phyloP scores from a whole-genome alignment of 306 rosid species.

The Castanea mollissima region DNA sequence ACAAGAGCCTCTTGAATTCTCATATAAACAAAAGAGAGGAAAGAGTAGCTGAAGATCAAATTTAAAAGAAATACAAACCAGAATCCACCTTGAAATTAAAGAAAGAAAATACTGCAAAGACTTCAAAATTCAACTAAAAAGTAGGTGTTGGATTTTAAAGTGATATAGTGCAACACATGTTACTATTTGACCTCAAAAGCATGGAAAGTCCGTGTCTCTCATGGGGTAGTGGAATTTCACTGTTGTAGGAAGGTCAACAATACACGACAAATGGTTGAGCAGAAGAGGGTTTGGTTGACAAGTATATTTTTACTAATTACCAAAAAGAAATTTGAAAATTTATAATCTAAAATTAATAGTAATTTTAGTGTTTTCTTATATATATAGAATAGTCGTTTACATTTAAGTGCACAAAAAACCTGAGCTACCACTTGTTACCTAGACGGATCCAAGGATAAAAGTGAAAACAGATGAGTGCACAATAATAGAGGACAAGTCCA shows the following conservation, averaged over 20 bases:
- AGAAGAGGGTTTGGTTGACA: conserved; percentile 3
- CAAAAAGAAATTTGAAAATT: too few species aligned
- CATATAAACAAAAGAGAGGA: neutral
- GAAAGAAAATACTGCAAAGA: neutral
- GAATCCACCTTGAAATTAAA: neutral
- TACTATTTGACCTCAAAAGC: conserved; percentile 46
- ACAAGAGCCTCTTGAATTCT: neutral
- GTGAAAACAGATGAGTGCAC: conserved; percentile 58
- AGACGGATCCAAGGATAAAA: conserved; percentile 37
- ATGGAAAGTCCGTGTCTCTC: conserved; percentile 45
- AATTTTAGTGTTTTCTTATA: too few species aligned
- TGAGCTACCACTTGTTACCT: conserved; percentile 38
- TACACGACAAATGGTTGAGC: conserved; percentile 50
- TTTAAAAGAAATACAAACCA: neutral
- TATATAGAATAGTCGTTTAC: neutral
- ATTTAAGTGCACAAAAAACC: conserved; percentile 32
- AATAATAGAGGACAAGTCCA: conserved; percentile 42
- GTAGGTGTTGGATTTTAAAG: conserved; percentile 22
- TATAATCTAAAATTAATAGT: too few species aligned
- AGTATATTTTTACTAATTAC: neutral
- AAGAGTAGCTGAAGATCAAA: neutral
- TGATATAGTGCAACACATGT: conserved; percentile 21
- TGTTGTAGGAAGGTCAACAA: conserved; percentile 70
- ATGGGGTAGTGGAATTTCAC: conserved; percentile 63
- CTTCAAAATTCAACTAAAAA: conserved; percentile 15